phyloP scores from a whole-genome alignment of 2,329 filamentous ascomycete genomes.

The Beauveria bassiana region DNA sequence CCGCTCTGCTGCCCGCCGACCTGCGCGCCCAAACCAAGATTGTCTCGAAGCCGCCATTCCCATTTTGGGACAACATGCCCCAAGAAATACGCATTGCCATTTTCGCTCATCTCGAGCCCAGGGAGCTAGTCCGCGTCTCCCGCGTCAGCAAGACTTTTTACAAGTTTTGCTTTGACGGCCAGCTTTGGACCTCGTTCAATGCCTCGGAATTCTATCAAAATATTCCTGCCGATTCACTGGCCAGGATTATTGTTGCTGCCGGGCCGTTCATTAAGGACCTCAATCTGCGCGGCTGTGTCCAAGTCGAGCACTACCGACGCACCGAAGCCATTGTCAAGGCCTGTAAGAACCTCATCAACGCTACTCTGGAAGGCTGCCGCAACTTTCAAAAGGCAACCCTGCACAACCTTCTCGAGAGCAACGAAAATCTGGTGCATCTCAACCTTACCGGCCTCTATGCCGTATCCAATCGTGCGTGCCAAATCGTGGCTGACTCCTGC shows the following conservation, averaged over 20 bases:
- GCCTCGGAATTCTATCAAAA: conserved; percentile 78
- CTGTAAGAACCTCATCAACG: conserved; percentile 80
- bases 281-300: conserved; percentile 85
- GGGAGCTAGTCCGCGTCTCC: conserved; percentile 72
- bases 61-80: conserved; percentile 77
- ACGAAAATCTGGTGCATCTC: conserved; percentile 70
- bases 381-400: conserved; percentile 75
- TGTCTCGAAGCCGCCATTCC: conserved; percentile 34
- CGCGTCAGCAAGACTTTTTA: conserved; percentile 72
- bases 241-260: conserved; percentile 75
- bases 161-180: conserved; percentile 83
- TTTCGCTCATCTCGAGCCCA: conserved; percentile 67
- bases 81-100: conserved; percentile 74
- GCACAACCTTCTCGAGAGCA: conserved; percentile 66
- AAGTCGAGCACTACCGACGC: conserved; percentile 74
- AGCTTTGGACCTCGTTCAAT: conserved; percentile 83
- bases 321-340: conserved; percentile 71
- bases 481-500: conserved; percentile 75
- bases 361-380: conserved; percentile 81
- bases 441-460: conserved; percentile 77
- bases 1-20: conserved; percentile 57
- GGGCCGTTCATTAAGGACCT: conserved; percentile 87
- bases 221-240: conserved; percentile 75
- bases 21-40: conserved; percentile 26
- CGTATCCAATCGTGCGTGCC: conserved; percentile 78